A percentile compares a stretch with the other conserved stretches of the same genome.
These are phyloP conservation scores for Cyclotella baltica DNA, from an alignment of 108 stramenopile genomes.

Conservation along the genomic window DNA sequence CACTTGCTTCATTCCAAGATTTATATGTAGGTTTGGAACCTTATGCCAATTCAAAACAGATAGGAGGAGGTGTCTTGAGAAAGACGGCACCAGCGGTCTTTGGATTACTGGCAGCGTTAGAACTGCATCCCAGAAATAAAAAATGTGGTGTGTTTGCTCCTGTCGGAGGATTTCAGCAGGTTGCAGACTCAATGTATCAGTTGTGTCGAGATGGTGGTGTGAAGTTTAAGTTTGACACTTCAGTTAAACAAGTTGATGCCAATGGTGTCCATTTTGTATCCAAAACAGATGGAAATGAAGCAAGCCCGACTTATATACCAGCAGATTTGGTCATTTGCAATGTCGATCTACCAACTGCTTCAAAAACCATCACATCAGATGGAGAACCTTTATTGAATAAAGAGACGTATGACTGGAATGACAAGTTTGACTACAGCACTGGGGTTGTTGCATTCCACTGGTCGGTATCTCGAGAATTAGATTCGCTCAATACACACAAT, in stretches of 20 bases:
- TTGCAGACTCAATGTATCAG: constrained; percentile 64
- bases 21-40: constrained; percentile 93
- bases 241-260: constrained; percentile 62
- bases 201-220: constrained; percentile 68
- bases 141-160: constrained; percentile 86
- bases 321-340: constrained; percentile 91
- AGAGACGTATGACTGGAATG: constrained; percentile 78
- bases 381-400: constrained; percentile 14
- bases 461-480: constrained; percentile 65
- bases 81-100: constrained; percentile 94
- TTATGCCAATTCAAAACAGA: constrained; percentile 53
- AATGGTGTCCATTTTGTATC: constrained; percentile 61
- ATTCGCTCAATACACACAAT: constrained; percentile 87
- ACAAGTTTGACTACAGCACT: constrained; percentile 73
- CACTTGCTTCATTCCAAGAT: constrained; percentile 92
- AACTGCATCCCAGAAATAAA: constrained; percentile 80
- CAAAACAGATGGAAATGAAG: constrained; percentile 14
- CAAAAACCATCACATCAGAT: constrained; percentile 59
- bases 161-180: constrained; percentile 84
- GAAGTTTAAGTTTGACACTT: constrained; percentile 53
- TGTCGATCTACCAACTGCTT: constrained; percentile 89
- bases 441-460: constrained; percentile 94
- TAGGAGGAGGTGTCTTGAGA: constrained; percentile 69
- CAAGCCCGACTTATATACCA: constrained; percentile 42
- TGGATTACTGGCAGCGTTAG: constrained; percentile 89